phyloP scores from a whole-genome alignment of 306 rosid species.

The Ammopiptanthus mongolicus region DNA sequence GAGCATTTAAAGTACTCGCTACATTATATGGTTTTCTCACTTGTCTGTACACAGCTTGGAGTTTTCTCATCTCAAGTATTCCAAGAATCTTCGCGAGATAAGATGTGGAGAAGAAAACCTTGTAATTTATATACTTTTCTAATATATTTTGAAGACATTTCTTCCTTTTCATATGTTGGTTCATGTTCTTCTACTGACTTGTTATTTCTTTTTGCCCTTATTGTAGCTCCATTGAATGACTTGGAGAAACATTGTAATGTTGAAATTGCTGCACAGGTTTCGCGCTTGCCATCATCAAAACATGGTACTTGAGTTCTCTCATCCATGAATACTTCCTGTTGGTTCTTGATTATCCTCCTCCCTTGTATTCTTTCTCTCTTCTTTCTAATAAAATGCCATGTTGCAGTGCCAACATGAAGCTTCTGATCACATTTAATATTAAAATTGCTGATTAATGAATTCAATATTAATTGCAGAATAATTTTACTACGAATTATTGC shows the following conservation, averaged over 20 bases:
- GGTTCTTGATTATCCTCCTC: background rate
- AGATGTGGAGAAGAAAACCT: constrained; percentile 76
- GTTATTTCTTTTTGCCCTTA: constrained; percentile 8
- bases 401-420: background rate
- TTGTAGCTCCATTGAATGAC: constrained; percentile 76
- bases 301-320: constrained; percentile 73
- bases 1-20: constrained; percentile 29
- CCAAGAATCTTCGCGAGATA: constrained; percentile 89
- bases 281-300: constrained; percentile 64
- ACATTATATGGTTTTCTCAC: constrained; percentile 28
- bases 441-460: background rate
- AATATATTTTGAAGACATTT: constrained; percentile 3
- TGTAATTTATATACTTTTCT: constrained; percentile 51
- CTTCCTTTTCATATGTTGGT: background rate
- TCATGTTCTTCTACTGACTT: constrained; percentile 21
- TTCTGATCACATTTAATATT: background rate
- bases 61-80: constrained; percentile 98
- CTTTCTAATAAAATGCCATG: background rate
- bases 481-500: background rate
- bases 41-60: constrained; percentile 87
- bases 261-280: constrained; percentile 88
- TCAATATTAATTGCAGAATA: background rate
- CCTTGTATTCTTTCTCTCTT: background rate
- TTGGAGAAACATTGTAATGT: constrained; percentile 95
- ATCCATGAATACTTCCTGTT: constrained; percentile 34